Evolutionary conservation across 208 protist species (phyloP).

Genomic region (Acanthamoeba triangularis): DNA sequence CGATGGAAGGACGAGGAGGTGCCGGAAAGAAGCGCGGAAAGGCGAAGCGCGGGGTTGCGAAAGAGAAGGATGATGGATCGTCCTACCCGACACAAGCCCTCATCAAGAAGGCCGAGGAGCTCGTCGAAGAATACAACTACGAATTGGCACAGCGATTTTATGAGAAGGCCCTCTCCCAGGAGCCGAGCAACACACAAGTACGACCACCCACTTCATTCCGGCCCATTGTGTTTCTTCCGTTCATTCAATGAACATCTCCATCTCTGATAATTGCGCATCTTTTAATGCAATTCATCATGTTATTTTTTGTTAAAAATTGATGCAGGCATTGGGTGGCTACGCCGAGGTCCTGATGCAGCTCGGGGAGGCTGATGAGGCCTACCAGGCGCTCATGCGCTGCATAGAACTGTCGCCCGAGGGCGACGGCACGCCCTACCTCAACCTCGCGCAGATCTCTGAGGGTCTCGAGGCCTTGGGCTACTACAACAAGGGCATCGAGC

Average conservation of each 20-base stretch:
- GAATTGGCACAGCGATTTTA: conserved; percentile 57
- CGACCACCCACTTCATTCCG: not conserved
- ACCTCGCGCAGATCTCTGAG: conserved; percentile 41
- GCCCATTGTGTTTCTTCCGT: not conserved
- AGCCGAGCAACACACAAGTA: conserved; percentile 43
- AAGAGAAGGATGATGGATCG: not conserved
- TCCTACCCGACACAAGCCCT: conserved; percentile 16
- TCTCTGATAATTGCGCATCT: not conserved
- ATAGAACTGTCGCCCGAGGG: conserved; percentile 26
- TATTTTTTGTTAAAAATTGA: not conserved
- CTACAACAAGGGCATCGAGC: conserved; percentile 36
- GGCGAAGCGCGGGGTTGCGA: not conserved
- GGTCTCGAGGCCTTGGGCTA: conserved; percentile 28
- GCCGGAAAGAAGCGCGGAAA: not conserved
- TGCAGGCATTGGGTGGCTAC: conserved; percentile 8
- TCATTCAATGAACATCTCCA: not conserved
- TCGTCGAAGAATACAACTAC: conserved; percentile 42
- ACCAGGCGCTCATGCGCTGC: not conserved
- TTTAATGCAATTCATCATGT: not conserved
- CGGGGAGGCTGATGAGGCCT: not conserved
- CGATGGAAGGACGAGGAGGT: not conserved
- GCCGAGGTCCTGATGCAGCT: conserved; percentile 26
- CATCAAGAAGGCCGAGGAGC: conserved; percentile 59
- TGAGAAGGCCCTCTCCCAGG: conserved; percentile 17
- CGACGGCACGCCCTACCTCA: conserved; percentile 43